phyloP scores from a whole-genome alignment of 1,284 basidiomycete species.

The Ganoderma lingzhi region DNA sequence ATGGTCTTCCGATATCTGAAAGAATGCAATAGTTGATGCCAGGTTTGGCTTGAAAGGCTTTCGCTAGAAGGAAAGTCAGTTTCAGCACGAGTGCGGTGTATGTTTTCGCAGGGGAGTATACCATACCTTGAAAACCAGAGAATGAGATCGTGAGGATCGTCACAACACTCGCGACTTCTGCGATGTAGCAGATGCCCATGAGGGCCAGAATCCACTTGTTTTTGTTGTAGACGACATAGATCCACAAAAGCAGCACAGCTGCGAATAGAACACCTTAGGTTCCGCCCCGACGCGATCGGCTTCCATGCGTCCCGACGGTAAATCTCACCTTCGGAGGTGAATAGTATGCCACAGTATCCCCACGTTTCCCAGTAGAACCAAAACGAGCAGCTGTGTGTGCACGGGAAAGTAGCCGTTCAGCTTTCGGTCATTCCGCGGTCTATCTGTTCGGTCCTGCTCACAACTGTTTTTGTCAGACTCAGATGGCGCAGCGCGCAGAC shows the following conservation, averaged over 20 bases:
- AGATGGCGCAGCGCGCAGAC: background rate
- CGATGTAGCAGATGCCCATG: slow-evolving; percentile 27
- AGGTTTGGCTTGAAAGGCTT: slow-evolving; percentile 23
- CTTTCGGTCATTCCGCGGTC: background rate
- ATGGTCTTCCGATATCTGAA: slow-evolving; percentile 22
- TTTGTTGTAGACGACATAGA: slow-evolving; percentile 39
- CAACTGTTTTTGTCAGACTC: slow-evolving; percentile 16
- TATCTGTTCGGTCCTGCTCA: slow-evolving; percentile 15
- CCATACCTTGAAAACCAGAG: slow-evolving; percentile 28
- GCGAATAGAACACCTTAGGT: background rate
- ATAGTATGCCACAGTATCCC: slow-evolving; percentile 36
- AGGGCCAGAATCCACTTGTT: slow-evolving; percentile 32
- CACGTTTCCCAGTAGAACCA: slow-evolving; percentile 41
- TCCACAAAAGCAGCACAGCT: slow-evolving; percentile 39
- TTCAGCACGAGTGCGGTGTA: background rate
- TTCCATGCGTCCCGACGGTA: background rate
- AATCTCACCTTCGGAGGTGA: slow-evolving; percentile 37
- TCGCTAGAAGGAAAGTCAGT: slow-evolving; percentile 18
- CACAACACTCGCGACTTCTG: slow-evolving; percentile 29
- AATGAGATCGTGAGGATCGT: slow-evolving; percentile 32
- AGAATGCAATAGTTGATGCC: slow-evolving; percentile 33
- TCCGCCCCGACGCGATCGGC: background rate
- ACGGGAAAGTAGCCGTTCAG: background rate
- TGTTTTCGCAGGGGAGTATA: background rate
- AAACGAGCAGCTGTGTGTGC: slow-evolving; percentile 30